phyloP scores from a whole-genome alignment of 2,329 filamentous ascomycete genomes.

The Arthrocladium fulminans region DNA sequence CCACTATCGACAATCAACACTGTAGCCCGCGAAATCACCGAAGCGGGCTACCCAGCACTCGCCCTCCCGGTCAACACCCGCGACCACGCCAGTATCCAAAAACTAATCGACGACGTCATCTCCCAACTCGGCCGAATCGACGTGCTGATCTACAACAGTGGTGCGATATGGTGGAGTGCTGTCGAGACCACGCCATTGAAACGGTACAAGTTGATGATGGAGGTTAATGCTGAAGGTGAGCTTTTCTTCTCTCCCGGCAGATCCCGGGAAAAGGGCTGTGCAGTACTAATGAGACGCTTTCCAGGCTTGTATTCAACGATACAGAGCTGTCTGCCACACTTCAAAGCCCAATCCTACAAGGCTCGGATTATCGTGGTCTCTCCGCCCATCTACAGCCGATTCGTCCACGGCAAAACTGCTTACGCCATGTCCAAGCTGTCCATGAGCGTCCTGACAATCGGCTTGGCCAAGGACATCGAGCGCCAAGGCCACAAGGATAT shows the following conservation, averaged over 20 bases:
- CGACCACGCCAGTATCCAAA: constrained; percentile 50
- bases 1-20: constrained; percentile 68
- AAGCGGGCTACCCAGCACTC: constrained; percentile 54
- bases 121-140: constrained; percentile 57
- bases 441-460: constrained; percentile 75
- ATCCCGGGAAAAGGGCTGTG: neutral
- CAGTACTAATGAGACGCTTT: neutral
- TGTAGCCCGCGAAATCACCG: constrained; percentile 63
- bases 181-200: constrained; percentile 64
- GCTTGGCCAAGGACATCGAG: constrained; percentile 71
- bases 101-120: constrained; percentile 52
- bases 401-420: constrained; percentile 76
- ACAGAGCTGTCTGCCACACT: constrained; percentile 58
- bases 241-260: neutral
- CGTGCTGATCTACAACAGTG: constrained; percentile 71
- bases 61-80: constrained; percentile 64
- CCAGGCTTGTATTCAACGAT: constrained; percentile 59
- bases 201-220: constrained; percentile 70
- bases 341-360: constrained; percentile 30
- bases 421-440: constrained; percentile 63
- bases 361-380: constrained; percentile 69
- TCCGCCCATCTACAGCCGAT: constrained; percentile 76
- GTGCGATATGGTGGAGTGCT: constrained; percentile 76
- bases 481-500: constrained; percentile 57
- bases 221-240: constrained; percentile 57